Base-by-base conservation (phyloP, 441 rosid species). In the Erodium chrysanthum region DNA sequence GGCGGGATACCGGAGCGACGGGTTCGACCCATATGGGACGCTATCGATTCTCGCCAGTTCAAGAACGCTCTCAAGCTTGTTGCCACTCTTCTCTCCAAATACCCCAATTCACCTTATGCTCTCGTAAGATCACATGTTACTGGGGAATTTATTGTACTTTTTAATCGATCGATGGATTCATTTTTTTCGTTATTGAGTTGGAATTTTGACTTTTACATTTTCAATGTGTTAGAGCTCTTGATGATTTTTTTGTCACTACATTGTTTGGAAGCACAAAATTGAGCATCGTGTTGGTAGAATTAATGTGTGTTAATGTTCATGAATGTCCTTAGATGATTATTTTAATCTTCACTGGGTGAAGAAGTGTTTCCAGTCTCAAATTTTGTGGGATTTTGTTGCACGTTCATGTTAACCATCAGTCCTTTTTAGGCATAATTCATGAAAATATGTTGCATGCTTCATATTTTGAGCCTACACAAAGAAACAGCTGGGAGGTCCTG, bases 1-100 rank as follows among this genome's bases (percentile, higher is more conserved):
- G 97, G 97, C 22, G 97, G 99, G 58, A 86, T 94, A 37, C 99
- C 99, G 85, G 99, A 94, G 90, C 94, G 99, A 17, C 89, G 96
- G 37, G 92, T 95, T 56, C 90, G 99, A 18, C 96, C 97, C 21
- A 85, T 95, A 64, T 90, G 98, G 98, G 99, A 95, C 71, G 97
- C 99, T 22, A 84, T 95, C 70, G 98, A 95, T 79, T 89, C 99
- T 52, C 97, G 99, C 8, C 99, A 95, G 80, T 95, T 84, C 79
- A 95, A 90, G 81, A 92, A 80, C 60, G 99, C 98, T 74, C 98
- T 95, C 76, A 95, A 90, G 81, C 89, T 71, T 60, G 83, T 90
- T 56, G 58, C 89, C 71, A 10, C 97, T 4, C 86, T 90, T 31
- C 96, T 95, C 69, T 72, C 96, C n/a, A 95, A 95, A 77, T 78